Percentiles rank a stretch among this genome's conserved stretches.
Conservation (phyloP, 371 early-diverging fungal genomes). For the Choanephora cucurbitarum region DNA sequence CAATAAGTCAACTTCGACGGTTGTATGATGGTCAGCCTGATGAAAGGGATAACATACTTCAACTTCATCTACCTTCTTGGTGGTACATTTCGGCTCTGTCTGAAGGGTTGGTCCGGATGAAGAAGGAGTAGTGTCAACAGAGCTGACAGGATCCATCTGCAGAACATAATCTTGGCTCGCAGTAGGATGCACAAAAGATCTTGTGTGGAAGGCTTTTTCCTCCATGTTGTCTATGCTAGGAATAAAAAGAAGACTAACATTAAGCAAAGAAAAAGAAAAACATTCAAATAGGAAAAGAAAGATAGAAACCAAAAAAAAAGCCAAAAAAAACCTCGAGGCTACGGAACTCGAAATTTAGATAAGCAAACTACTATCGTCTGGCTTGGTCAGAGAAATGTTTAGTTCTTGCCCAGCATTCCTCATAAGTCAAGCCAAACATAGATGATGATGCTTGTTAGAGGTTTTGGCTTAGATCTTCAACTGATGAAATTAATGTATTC, state of each 20-base stretch:
- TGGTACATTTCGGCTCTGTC: background rate
- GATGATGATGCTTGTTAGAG: too few relatives aligned
- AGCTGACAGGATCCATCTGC: constrained; percentile 19
- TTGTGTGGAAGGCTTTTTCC: constrained; percentile 17
- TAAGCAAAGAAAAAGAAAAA: background rate
- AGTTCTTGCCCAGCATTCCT: background rate
- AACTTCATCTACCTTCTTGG: constrained; percentile 3
- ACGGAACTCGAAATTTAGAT: too few relatives aligned
- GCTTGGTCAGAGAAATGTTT: too few relatives aligned
- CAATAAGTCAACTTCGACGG: constrained; percentile 13
- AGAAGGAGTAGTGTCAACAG: constrained; percentile 2
- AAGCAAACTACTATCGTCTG: too few relatives aligned
- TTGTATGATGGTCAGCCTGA: constrained; percentile 13
- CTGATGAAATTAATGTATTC: too few relatives aligned
- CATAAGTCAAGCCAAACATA: background rate
- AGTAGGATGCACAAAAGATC: constrained; percentile 6
- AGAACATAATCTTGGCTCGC: constrained; percentile 14
- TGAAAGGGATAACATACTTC: constrained; percentile 29
- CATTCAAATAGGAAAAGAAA: constrained; percentile 1
- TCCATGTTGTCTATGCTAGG: constrained; percentile 18
- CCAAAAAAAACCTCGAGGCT: too few relatives aligned
- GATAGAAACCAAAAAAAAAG: background rate
- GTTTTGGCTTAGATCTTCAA: too few relatives aligned
- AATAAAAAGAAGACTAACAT: background rate
- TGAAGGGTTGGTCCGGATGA: background rate